Evolutionary conservation across 257 asterid genomes (phyloP).

Genomic region (Nicotiana benthamiana): DNA sequence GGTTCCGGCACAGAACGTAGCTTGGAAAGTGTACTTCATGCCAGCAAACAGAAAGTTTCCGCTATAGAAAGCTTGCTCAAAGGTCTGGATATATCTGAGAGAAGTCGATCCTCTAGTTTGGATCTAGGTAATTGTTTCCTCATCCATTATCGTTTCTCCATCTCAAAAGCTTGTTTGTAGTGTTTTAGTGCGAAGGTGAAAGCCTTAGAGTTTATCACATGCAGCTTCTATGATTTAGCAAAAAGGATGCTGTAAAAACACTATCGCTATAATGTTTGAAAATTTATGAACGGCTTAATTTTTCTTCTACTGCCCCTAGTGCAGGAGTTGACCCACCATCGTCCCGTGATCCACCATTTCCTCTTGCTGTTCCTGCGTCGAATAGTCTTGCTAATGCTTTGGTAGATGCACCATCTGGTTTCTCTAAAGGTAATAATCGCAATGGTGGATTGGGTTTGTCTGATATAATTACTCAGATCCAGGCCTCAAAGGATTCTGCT

Average conservation of each 20-base stretch:
- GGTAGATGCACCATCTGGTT: constrained; percentile 45
- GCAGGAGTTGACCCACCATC: constrained; percentile 99
- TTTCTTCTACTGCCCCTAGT: constrained; percentile 63
- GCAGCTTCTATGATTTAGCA: constrained; percentile 2
- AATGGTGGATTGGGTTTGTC: constrained; percentile 85
- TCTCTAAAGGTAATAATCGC: constrained; percentile 61
- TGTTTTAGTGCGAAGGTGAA: background rate
- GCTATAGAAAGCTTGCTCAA: constrained; percentile 98
- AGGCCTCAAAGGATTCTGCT: constrained; percentile 83
- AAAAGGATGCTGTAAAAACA: background rate
- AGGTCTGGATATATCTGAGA: constrained; percentile 79
- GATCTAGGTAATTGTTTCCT: constrained; percentile 77
- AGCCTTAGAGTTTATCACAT: background rate
- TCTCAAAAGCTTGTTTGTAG: background rate
- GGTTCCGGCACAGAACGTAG: constrained; percentile 73
- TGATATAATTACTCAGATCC: constrained; percentile 89
- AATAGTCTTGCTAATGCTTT: constrained; percentile 55
- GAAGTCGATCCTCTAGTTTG: constrained; percentile 83
- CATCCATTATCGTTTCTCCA: constrained; percentile 17
- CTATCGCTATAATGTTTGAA: constrained; percentile 7
- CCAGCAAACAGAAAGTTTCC: constrained; percentile 95
- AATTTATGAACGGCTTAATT: constrained; percentile 41
- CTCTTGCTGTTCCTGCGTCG: constrained; percentile 96
- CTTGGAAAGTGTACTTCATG: constrained; percentile 90
- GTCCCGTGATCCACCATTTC: constrained; percentile 98